These are phyloP conservation scores for Serendipita sp. DNA, from an alignment of 768 basidiomycete species.

Conservation along the genomic window DNA sequence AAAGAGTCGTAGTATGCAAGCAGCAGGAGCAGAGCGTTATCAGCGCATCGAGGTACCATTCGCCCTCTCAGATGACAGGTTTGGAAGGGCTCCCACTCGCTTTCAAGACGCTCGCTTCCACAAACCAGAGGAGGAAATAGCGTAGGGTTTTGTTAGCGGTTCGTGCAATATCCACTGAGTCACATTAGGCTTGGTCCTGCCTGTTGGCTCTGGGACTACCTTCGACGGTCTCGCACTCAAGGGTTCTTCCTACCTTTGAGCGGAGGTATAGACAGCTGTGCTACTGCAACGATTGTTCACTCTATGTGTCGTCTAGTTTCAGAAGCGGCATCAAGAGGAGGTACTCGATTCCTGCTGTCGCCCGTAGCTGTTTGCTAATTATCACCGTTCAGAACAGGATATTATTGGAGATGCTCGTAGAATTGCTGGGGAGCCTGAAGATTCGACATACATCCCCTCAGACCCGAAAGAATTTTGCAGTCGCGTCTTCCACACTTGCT, in stretches of 20 bases:
- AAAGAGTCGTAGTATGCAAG: conserved; percentile 82
- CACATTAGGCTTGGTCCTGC: conserved; percentile 72
- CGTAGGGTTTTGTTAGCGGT: conserved; percentile 40
- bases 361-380: not conserved
- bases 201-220: conserved; percentile 99
- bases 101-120: conserved; percentile 54
- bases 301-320: conserved; percentile 91
- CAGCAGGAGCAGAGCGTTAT: conserved; percentile 58
- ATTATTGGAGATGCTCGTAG: conserved; percentile 84
- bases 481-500: conserved; percentile 91
- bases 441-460: conserved; percentile 66
- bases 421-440: conserved; percentile 62
- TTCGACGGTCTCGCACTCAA: conserved; percentile 80
- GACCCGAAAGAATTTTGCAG: conserved; percentile 77
- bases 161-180: not conserved
- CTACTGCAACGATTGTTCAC: conserved; percentile 87
- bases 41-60: conserved; percentile 70
- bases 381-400: conserved; percentile 40
- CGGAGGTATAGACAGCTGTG: conserved; percentile 95
- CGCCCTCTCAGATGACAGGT: conserved; percentile 59
- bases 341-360: conserved; percentile 27
- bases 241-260: conserved; percentile 93
- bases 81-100: conserved; percentile 35
- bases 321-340: conserved; percentile 56
- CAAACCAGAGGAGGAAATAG: conserved; percentile 88